phyloP scores from a whole-genome alignment of 1,284 basidiomycete genomes.

The Meripilus lineatus region DNA sequence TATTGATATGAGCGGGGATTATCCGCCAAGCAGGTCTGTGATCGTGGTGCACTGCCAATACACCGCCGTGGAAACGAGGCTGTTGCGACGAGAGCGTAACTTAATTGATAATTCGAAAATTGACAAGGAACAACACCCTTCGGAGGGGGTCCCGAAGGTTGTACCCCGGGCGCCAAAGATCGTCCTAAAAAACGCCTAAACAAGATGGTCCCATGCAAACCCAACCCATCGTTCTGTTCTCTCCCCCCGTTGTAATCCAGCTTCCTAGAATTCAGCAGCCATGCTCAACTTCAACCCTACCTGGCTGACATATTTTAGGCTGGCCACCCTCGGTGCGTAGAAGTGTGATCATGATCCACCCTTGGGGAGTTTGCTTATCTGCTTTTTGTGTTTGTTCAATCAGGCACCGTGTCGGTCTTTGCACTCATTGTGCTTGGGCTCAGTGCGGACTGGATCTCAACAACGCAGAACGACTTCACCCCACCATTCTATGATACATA shows the following conservation, averaged over 20 bases:
- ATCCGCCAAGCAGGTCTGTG: no score
- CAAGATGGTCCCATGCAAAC: no score
- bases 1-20: no score
- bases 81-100: no score
- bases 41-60: no score
- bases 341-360: neutral
- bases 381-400: no score
- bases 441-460: constrained; percentile 16
- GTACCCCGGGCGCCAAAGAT: no score
- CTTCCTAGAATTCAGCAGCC: neutral
- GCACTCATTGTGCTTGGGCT: constrained; percentile 18
- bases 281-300: neutral
- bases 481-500: constrained; percentile 12
- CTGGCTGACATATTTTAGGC: neutral
- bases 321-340: neutral
- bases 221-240: neutral
- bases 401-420: constrained; percentile 12
- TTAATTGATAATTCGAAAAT: no score
- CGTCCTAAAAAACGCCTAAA: no score
- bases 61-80: no score
- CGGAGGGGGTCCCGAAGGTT: no score
- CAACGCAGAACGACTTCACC: constrained; percentile 10
- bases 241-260: neutral
- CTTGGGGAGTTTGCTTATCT: neutral
- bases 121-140: no score